Percentiles rank a stretch among this genome's conserved stretches.
These are phyloP conservation scores for Laetiporus sulphureus DNA, from an alignment of 1,284 basidiomycete genomes.

Conservation along the genomic window DNA sequence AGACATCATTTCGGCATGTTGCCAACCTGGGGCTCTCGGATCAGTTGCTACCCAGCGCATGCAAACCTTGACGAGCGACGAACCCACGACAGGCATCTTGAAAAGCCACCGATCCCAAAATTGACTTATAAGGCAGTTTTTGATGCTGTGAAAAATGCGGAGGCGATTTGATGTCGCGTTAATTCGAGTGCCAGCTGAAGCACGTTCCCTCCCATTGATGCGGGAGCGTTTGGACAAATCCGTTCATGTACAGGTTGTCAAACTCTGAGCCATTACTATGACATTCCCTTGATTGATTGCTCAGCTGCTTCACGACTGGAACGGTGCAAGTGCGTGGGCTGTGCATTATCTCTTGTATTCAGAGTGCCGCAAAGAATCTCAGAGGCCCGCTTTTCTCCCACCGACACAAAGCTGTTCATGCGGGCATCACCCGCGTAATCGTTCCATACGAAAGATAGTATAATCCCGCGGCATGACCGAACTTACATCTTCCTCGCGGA, in stretches of 20 bases:
- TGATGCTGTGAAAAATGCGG: slow-evolving; percentile 9
- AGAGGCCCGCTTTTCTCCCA: no score
- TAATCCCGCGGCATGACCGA: no score
- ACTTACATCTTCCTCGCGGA: slow-evolving; percentile 7
- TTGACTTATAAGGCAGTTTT: slow-evolving; percentile 12
- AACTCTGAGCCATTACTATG: slow-evolving; percentile 7
- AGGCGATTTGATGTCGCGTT: slow-evolving; percentile 14
- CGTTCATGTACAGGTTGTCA: slow-evolving; percentile 8
- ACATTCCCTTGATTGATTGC: slow-evolving; percentile 15
- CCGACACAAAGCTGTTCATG: no score
- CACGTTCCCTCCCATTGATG: slow-evolving; percentile 12
- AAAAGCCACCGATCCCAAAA: neutral
- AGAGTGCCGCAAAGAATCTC: no score
- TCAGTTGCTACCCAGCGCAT: no score
- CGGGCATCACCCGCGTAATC: no score
- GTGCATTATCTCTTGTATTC: slow-evolving; percentile 6
- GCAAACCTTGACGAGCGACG: no score
- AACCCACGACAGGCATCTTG: no score
- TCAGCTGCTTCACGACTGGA: slow-evolving; percentile 10
- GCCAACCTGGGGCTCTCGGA: no score
- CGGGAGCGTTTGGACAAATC: slow-evolving; percentile 14
- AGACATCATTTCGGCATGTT: neutral
- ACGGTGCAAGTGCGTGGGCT: slow-evolving; percentile 2
- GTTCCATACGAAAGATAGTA: no score
- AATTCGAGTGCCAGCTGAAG: slow-evolving; percentile 6